Conservation (phyloP, 306 rosid genomes). For the Abrus precatorius region DNA sequence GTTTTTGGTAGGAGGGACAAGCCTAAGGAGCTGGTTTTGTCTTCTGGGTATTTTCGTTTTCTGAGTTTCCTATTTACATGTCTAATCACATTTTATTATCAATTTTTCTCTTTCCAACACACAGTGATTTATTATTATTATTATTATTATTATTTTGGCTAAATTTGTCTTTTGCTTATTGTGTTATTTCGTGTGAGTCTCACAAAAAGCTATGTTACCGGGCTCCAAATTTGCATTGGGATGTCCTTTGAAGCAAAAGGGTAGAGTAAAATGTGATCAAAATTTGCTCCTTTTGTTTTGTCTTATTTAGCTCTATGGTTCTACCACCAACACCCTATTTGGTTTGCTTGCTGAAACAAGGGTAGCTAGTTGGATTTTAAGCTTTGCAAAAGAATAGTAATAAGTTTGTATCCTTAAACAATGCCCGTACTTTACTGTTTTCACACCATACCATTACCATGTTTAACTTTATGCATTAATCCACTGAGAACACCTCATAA, state of each 20-base stretch:
- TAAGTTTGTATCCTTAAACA: constrained; percentile 57
- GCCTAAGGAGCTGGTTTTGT: constrained; percentile 62
- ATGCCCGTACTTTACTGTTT: constrained; percentile 38
- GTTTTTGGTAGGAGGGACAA: constrained; percentile 59
- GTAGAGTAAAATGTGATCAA: constrained; percentile 26
- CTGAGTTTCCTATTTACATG: constrained; percentile 48
- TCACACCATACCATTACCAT: constrained; percentile 36
- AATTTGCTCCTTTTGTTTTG: constrained; percentile 15
- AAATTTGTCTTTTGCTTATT: constrained; percentile 52
- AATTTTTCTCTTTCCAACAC: constrained; percentile 42
- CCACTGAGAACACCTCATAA: constrained; percentile 54
- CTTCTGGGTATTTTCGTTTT: constrained; percentile 68
- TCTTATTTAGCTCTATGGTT: constrained; percentile 34
- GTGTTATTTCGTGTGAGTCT: constrained; percentile 46
- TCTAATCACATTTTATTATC: constrained; percentile 35
- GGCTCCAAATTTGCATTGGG: constrained; percentile 39
- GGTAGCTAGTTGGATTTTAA: constrained; percentile 49
- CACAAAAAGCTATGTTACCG: constrained; percentile 38
- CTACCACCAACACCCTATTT: constrained; percentile 42
- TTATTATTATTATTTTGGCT: neutral
- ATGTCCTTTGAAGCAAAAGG: constrained; percentile 45
- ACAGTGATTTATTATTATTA: neutral
- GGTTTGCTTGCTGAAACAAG: constrained; percentile 52
- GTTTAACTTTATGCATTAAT: constrained; percentile 52
- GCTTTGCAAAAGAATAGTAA: constrained; percentile 62